phyloP scores from a whole-genome alignment of 495 filamentous ascomycete genomes.

The Aspergillus sparsus region DNA sequence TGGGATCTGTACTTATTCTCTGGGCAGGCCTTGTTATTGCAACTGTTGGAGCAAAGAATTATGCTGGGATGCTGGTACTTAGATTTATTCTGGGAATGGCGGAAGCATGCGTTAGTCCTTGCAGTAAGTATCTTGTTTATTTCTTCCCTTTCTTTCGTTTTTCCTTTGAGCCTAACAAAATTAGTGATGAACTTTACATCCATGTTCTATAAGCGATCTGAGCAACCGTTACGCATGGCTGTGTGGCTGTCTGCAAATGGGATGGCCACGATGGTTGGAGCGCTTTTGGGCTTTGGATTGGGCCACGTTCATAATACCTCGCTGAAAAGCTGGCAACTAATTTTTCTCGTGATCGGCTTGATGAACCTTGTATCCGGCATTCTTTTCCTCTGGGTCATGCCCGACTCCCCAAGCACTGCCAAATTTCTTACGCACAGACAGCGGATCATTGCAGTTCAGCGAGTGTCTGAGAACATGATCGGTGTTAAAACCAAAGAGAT shows the following conservation, averaged over 20 bases:
- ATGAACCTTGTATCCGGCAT: slow-evolving; percentile 49
- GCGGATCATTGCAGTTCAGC: slow-evolving; percentile 44
- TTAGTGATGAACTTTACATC: slow-evolving; percentile 56
- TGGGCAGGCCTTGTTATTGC: slow-evolving; percentile 59
- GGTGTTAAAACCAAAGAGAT: slow-evolving; percentile 49
- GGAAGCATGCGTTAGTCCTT: slow-evolving; percentile 60
- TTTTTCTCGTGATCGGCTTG: slow-evolving; percentile 56
- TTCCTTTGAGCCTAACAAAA: slow-evolving; percentile 3
- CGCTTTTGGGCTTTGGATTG: slow-evolving; percentile 56
- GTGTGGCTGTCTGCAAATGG: slow-evolving; percentile 68
- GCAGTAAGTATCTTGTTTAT: slow-evolving; percentile 27
- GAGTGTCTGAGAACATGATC: slow-evolving; percentile 50
- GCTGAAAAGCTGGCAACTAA: slow-evolving; percentile 55
- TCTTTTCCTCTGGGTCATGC: slow-evolving; percentile 43
- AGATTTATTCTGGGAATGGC: slow-evolving; percentile 67
- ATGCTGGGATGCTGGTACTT: slow-evolving; percentile 55
- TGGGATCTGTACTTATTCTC: slow-evolving; percentile 58
- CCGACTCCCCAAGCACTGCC: slow-evolving; percentile 45
- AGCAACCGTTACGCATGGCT: slow-evolving; percentile 62
- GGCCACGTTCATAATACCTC: slow-evolving; percentile 44
- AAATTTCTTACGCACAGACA: slow-evolving; percentile 45
- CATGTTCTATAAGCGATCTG: slow-evolving; percentile 69
- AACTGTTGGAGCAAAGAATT: slow-evolving; percentile 59
- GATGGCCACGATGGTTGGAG: slow-evolving; percentile 54
- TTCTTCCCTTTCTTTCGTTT: background rate